A percentile compares a stretch with the other conserved stretches of the same genome.
These are phyloP conservation scores for Noccaea bulbosa DNA, from an alignment of 345 rosid genomes.

Conservation along the genomic window DNA sequence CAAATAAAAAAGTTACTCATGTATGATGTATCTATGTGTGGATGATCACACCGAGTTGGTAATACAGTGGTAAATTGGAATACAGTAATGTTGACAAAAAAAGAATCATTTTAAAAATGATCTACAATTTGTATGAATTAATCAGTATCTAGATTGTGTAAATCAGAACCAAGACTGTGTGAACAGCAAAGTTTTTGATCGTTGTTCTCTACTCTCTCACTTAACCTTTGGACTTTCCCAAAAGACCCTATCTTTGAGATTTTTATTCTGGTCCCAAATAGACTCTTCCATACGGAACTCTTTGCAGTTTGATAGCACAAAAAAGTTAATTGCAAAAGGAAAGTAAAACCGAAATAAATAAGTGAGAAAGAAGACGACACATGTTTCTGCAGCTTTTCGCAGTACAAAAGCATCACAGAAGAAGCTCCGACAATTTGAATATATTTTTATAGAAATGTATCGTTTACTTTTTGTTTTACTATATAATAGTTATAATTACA, in stretches of 20 bases:
- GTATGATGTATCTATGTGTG: slow-evolving; percentile 14
- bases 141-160: slow-evolving; percentile 25
- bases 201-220: slow-evolving; percentile 14
- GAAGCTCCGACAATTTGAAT: slow-evolving; percentile 13
- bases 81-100: too few species aligned
- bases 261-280: slow-evolving; percentile 15
- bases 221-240: slow-evolving; percentile 28
- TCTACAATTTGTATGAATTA: neutral
- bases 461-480: neutral
- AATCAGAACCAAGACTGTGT: slow-evolving; percentile 33
- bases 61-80: neutral
- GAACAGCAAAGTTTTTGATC: slow-evolving; percentile 13
- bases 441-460: neutral
- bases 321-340: neutral
- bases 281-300: neutral
- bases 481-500: neutral
- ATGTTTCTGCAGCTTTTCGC: slow-evolving; percentile 32
- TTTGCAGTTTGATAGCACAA: slow-evolving; percentile 14
- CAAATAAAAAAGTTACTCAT: neutral
- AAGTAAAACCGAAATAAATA: neutral
- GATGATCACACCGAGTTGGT: neutral
- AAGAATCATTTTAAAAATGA: neutral
- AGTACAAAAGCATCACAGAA: slow-evolving; percentile 21
- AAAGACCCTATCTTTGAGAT: slow-evolving; percentile 28
- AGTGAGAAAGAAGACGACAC: slow-evolving; percentile 14